Base-by-base conservation (phyloP, 2,329 filamentous ascomycete species). In the Pestalotiopsis sp. region DNA sequence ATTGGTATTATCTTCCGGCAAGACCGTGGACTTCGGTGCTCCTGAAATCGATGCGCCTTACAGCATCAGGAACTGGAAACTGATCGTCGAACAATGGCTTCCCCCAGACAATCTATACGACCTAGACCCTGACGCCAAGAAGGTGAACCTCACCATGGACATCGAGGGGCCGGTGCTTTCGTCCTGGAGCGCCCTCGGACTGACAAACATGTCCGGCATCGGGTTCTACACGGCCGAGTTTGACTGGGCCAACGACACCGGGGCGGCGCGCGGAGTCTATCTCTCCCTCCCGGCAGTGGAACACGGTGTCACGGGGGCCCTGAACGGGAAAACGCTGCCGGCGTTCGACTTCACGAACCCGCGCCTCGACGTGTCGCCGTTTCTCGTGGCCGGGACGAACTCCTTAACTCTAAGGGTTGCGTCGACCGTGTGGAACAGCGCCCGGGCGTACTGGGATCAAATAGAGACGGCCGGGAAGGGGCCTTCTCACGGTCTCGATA, bases 331-430 rank as follows among this genome's bases (percentile, higher is more conserved):
- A n/a, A 3, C 27, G 13, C 3, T 63, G 9, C 60, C 60, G 9
- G n/a, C 27, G 12, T n/a, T 63, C 6, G 60, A 63, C 38, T 20
- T 41, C 60, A 63, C 60, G 5, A 63, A 63, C n/a, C 60, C 60
- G n/a, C 60, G 27, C 14, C 20, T 27, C 3, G 60, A 62, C 11
- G 3, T 62, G 4, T 39, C 27, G 11, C n/a, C 60, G 17, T 38
- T 12, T 27, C 39, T 49, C 20, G 61, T 64, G n/a, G 0, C 1
- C 4, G 61, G 39, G n/a, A 52, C 36, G 9, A 64, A 64, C 13
- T 23, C 2, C 4, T 14, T 64, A 9, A 31, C 23, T 3, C 41
- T 64, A 3, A 49, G 39, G 38, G 61, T 52, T 4, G 7, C 36
- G 3, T 27, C 61, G 1, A 64, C 61, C 13, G 1, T 49, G 14